Percentiles rank a stretch among this genome's conserved stretches.
Conservation (phyloP, 2,329 filamentous ascomycete species). For the Fusarium armeniacum region DNA sequence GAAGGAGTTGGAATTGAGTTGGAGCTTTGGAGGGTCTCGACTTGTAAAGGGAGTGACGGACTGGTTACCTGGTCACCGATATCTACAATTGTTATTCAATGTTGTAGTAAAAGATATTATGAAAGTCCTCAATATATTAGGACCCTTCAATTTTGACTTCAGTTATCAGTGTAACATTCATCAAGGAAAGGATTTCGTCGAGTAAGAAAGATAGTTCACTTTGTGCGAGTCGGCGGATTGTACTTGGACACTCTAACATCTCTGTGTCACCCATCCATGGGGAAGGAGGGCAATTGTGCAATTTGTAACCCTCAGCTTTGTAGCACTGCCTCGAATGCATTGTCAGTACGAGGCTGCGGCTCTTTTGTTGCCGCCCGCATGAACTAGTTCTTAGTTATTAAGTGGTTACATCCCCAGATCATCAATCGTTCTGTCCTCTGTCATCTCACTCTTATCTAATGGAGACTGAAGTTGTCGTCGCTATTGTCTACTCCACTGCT, state of each 20-base stretch:
- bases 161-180: not conserved
- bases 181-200: not conserved
- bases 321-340: slow-evolving; percentile 6
- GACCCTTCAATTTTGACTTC: not conserved
- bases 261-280: not conserved
- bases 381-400: not conserved
- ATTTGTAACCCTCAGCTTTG: not conserved
- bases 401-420: slow-evolving; percentile 1
- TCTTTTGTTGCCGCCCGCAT: not conserved
- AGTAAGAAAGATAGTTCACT: not conserved
- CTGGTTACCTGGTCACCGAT: not conserved
- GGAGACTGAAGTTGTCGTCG: not conserved
- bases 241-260: not conserved
- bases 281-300: slow-evolving; percentile 4
- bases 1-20: not conserved
- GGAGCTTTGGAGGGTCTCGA: not conserved
- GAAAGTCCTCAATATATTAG: not conserved
- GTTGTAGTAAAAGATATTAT: not conserved
- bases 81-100: not conserved
- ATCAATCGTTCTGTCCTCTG: not conserved
- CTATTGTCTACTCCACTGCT: slow-evolving; percentile 7
- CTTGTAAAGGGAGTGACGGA: not conserved
- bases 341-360: not conserved
- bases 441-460: not conserved
- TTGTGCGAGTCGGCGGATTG: not conserved